Base-by-base conservation (phyloP, 345 rosid species). In the Litchi chinensis region DNA sequence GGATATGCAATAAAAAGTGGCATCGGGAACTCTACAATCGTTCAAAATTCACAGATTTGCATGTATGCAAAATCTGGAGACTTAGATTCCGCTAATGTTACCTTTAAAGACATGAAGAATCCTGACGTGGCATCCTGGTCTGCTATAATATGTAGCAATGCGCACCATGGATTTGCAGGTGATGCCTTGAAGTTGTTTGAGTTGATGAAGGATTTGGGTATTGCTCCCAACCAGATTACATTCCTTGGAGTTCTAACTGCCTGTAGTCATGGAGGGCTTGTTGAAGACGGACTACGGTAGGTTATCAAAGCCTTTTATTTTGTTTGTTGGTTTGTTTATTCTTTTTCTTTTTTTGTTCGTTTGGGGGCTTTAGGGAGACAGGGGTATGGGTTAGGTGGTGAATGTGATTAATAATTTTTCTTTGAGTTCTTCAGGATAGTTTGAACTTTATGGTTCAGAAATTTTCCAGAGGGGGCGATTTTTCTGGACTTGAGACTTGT, bases 41-140 rank as follows among this genome's bases (percentile, higher is more conserved):
- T 89, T 71, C 83, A 89, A 81, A 89, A 87, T 68, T 81, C 88
- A 24, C 83, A 71, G 83, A 78, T 89, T 71, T 86, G 82, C 66
- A 84, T 87, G 92, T 86, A 87, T 41, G 88, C 90, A 22, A 87
- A 87, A 78, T 86, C 88, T 64, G 92, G 90, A 26, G 79, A 86
- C 81, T 71, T 86, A 75, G 77, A 44, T 10, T 82, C 85, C 44
- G 89, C 86, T 66, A 72, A 65, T 28, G 46, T 48, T 68, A 81
- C 77, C 21, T 84, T 84, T 76, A 68, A 39, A 46, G 87, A 86
- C 79, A 85, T 76, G 21, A 21, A 85, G 77, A 32, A 79, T 76
- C 93, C 86, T 41, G 89, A 86, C 28, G 73, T 83, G 68, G 87
- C 85, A 62, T 83, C 92, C 74, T 90, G 85, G 87, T 86, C 93